phyloP scores from a whole-genome alignment of 441 rosid species.

The Arabidopsis lyrata region DNA sequence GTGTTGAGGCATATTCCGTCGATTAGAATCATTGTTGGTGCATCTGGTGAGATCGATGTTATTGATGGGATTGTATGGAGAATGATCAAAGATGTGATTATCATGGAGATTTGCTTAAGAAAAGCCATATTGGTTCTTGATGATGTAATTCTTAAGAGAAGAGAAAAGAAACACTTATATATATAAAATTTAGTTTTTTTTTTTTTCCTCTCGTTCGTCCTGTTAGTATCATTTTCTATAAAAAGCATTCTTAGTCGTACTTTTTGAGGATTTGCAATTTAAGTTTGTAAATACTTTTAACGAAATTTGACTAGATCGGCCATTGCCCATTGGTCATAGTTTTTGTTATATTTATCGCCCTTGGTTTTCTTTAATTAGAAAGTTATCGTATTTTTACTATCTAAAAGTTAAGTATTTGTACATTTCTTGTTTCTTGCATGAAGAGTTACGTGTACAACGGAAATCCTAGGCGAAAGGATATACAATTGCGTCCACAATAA shows the following conservation, averaged over 20 bases:
- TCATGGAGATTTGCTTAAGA: neutral
- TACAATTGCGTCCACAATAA: too few relatives aligned
- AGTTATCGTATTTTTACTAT: neutral
- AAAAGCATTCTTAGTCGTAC: neutral
- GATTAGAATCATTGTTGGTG: conserved; percentile 25
- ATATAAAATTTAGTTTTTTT: neutral
- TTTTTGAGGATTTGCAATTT: neutral
- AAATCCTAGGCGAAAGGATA: too few relatives aligned
- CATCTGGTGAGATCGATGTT: neutral
- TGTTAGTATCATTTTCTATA: too few relatives aligned
- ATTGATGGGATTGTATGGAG: conserved; percentile 6
- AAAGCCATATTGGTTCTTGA: conserved; percentile 9
- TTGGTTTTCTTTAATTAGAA: neutral
- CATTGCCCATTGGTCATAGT: neutral
- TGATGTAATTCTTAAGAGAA: neutral
- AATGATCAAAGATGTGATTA: conserved; percentile 13
- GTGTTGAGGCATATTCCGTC: conserved; percentile 6
- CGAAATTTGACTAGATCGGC: neutral
- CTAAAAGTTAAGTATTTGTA: too few relatives aligned
- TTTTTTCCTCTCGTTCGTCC: too few relatives aligned
- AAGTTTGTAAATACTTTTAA: neutral
- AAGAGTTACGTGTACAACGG: too few relatives aligned
- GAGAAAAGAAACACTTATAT: neutral
- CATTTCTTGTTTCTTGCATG: too few relatives aligned
- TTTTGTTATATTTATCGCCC: neutral